A percentile compares a stretch with the other conserved stretches of the same genome.
phyloP scores from a whole-genome alignment of 1,284 basidiomycete genomes.

The Leccinum huronense region DNA sequence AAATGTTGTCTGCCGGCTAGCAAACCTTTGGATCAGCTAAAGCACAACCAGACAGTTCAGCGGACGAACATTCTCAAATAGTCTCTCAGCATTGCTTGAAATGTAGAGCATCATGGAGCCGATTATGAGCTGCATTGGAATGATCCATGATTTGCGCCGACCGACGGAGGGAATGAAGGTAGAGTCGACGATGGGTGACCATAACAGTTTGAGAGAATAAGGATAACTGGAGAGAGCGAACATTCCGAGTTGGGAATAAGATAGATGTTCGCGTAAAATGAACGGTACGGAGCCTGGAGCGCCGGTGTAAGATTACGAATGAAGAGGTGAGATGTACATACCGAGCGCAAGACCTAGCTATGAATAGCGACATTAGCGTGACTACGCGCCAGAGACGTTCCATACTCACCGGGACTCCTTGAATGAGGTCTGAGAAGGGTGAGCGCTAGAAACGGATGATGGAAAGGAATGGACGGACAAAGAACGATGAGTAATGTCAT shows the following conservation, averaged over 20 bases:
- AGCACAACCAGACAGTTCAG: constrained; percentile 2
- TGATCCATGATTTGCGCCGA: constrained; percentile 97
- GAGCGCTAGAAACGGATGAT: constrained; percentile 17
- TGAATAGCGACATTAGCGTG: constrained; percentile 15
- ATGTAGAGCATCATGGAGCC: constrained; percentile 89
- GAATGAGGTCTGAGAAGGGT: constrained; percentile 70
- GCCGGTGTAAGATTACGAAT: constrained; percentile 12
- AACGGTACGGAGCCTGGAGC: constrained; percentile 89
- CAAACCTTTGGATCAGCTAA: constrained; percentile 17
- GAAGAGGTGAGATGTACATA: constrained; percentile 32
- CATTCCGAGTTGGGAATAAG: constrained; percentile 94
- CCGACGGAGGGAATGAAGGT: constrained; percentile 81
- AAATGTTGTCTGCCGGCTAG: constrained; percentile 81
- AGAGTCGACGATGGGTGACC: constrained; percentile 98
- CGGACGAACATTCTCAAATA: constrained; percentile 75
- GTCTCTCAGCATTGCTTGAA: constrained; percentile 73
- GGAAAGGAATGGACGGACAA: constrained; percentile 58
- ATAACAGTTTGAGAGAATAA: constrained; percentile 95
- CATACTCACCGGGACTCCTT: constrained; percentile 89
- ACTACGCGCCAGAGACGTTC: constrained; percentile 20
- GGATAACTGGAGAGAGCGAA: constrained; percentile 96
- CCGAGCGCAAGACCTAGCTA: constrained; percentile 76
- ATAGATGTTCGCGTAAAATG: constrained; percentile 90
- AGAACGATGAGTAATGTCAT: constrained; percentile 87
- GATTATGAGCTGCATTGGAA: constrained; percentile 93